A percentile compares a stretch with the other conserved stretches of the same genome.
Evolutionary conservation across 1,139 yeast species (phyloP).

Genomic region (Suhomyces chickasaworum): DNA sequence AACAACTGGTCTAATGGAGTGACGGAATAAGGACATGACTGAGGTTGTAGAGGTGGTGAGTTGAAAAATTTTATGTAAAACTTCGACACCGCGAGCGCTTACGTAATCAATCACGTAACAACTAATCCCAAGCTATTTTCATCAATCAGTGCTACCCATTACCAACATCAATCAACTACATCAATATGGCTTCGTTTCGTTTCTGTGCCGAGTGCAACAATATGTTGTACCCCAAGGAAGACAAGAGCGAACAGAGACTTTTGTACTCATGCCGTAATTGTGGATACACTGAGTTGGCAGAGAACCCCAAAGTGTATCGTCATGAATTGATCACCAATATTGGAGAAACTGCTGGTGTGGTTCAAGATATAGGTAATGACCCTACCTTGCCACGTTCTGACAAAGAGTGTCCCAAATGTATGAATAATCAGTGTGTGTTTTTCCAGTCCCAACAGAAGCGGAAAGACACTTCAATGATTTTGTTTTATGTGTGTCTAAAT

Average conservation of each 20-base stretch:
- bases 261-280: conserved; percentile 95
- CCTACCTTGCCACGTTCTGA: conserved; percentile 96
- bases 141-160: background rate
- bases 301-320: conserved; percentile 83
- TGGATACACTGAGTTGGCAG: conserved; percentile 90
- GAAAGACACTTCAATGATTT: conserved; percentile 92
- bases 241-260: conserved; percentile 68
- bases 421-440: conserved; percentile 86
- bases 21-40: conserved; percentile 40
- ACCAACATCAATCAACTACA: background rate
- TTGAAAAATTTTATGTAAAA: conserved; percentile 23
- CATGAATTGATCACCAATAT: conserved; percentile 89
- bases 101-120: background rate
- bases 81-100: conserved; percentile 4
- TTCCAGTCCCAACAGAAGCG: conserved; percentile 95
- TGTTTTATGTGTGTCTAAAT: conserved; percentile 87
- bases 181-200: conserved; percentile 78
- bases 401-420: conserved; percentile 89
- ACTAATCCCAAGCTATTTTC: background rate
- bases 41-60: conserved; percentile 3
- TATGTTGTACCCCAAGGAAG: conserved; percentile 98
- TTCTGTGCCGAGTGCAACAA: conserved; percentile 96
- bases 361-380: conserved; percentile 92
- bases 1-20: conserved; percentile 39
- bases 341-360: conserved; percentile 97